Base-by-base conservation (phyloP, 1,284 basidiomycete species). In the Volvariella surrecta region DNA sequence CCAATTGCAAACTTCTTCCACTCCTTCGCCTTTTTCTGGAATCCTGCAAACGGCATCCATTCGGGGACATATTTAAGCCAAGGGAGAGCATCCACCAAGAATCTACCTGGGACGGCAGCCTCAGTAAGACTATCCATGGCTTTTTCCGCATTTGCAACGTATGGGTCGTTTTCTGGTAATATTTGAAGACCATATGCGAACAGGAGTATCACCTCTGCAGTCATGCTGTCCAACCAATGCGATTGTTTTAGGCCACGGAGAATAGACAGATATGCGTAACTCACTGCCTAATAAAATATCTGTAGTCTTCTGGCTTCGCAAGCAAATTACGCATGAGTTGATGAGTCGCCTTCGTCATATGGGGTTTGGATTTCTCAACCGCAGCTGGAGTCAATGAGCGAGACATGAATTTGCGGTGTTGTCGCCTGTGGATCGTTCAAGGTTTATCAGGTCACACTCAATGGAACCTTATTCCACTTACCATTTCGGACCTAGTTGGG, bases 41-140 rank as follows among this genome's bases (percentile, higher is more conserved):
- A 72, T 1, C 57, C 58, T 1, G 66, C 62, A 6, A 70, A 67
- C 2, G 71, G 73, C 22, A 68, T 56, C 67, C 67, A 74, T 18
- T 58, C 51, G 7, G 73, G 74, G 34, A 74, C 35, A 40, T 66
- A 49, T 52, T 60, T 64, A 39, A 75, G 57, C 48, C 42, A 32
- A 4, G 58, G 58, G 24, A 57, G 45, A 35, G 48, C 13, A 37
- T 55, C 54, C 6, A 58, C 56, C 11, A 57, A 37, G 37, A 51
- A 57, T 19, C 39, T 39, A 13, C 57, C 54, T 19, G 53, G 51
- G 31, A 48, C 41, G 15, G 39, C 50, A 13, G 51, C 52, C 18
- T 32, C 37, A 13, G n/a, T n/a, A 41, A 46, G 20, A 52, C 39
- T 17, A 40, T 40, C 9, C 45, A 30, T n/a, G 48, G 40, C 46